Evolutionary conservation across 208 protist species (phyloP).

Genomic region (Leishmania aethiopica): DNA sequence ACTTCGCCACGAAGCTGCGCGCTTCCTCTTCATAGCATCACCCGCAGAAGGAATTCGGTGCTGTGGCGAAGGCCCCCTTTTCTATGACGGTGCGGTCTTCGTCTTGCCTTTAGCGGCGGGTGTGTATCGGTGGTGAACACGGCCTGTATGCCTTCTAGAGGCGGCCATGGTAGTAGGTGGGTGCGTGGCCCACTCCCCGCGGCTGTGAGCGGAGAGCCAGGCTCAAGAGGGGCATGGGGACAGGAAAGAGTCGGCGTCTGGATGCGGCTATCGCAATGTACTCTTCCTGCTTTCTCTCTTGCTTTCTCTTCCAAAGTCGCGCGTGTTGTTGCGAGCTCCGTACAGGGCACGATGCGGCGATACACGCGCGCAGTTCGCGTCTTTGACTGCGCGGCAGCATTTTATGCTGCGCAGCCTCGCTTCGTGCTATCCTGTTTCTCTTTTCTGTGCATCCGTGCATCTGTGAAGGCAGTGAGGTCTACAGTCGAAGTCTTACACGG

Average conservation of each 20-base stretch:
- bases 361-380: not conserved
- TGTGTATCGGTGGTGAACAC: not conserved
- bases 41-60: not conserved
- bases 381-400: not conserved
- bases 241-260: not conserved
- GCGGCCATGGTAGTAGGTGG: not conserved
- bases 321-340: too few relatives aligned
- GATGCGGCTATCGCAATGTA: not conserved
- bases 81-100: too few relatives aligned
- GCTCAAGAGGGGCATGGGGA: too few relatives aligned
- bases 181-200: not conserved
- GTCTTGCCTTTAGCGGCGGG: not conserved
- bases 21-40: not conserved
- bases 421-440: not conserved
- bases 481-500: not conserved
- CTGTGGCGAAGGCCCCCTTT: not conserved
- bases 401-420: not conserved
- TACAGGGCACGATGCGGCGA: not conserved
- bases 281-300: not conserved
- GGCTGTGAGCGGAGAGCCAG: not conserved
- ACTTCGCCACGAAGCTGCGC: not conserved
- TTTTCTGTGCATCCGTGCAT: not conserved
- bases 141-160: not conserved
- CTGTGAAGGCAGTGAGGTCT: not conserved
- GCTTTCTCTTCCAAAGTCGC: not conserved